Percentiles rank a stretch among this genome's conserved stretches.
These are phyloP conservation scores for Afroboletus lepidellus DNA, from an alignment of 1,284 basidiomycete species.

Conservation along the genomic window DNA sequence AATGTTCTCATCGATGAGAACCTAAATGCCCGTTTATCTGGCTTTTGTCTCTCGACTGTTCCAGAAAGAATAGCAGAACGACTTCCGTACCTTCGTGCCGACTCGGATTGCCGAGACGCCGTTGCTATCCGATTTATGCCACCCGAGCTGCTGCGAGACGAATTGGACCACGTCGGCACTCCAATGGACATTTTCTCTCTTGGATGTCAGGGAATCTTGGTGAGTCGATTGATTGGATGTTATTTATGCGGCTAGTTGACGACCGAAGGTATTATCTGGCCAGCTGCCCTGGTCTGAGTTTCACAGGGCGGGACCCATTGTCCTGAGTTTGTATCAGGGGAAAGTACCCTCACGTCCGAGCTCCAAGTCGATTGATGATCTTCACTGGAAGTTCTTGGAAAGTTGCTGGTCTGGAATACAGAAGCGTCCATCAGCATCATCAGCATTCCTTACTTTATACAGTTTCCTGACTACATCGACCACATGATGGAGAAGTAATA, in stretches of 20 bases:
- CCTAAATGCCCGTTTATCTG: conserved; percentile 7
- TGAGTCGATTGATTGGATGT: neutral
- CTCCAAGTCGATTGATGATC: conserved; percentile 7
- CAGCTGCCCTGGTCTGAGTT: conserved; percentile 20
- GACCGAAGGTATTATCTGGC: conserved; percentile 17
- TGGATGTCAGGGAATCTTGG: conserved; percentile 17
- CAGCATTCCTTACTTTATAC: conserved; percentile 12
- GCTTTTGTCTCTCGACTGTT: conserved; percentile 16
- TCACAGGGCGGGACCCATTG: conserved; percentile 1
- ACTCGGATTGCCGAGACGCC: conserved; percentile 9
- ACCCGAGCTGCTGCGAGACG: conserved; percentile 5
- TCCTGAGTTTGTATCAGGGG: conserved; percentile 4
- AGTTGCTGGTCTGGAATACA: conserved; percentile 11
- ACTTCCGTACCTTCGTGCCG: conserved; percentile 11
- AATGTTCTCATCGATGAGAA: conserved; percentile 18
- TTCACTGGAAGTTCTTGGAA: conserved; percentile 16
- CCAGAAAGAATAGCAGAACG: conserved; percentile 9
- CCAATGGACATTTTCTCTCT: conserved; percentile 20
- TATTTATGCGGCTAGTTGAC: neutral
- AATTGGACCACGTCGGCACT: neutral
- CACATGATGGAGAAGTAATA: neutral
- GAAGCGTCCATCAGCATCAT: conserved; percentile 17
- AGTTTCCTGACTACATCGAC: conserved; percentile 6
- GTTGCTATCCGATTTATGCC: conserved; percentile 14
- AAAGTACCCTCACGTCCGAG: conserved; percentile 9